phyloP scores from a whole-genome alignment of 2,329 filamentous ascomycete species.

The Colletotrichum acutatum region DNA sequence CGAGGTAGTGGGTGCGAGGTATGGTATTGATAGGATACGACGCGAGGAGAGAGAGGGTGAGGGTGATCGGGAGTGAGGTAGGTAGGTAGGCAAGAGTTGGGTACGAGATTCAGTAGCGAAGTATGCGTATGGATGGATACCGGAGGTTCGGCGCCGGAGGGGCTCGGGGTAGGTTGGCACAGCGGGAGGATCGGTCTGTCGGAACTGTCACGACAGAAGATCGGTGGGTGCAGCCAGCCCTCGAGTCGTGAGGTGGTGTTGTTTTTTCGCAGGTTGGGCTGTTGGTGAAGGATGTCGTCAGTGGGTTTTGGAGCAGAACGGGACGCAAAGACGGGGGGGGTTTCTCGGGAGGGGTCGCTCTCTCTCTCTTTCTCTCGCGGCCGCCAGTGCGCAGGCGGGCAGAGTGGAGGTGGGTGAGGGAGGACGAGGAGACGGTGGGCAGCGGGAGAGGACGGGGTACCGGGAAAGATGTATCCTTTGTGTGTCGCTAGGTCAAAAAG shows the following conservation, averaged over 20 bases:
- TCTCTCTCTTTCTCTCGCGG: constrained; percentile 7
- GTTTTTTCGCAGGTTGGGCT: constrained; percentile 29
- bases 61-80: not conserved
- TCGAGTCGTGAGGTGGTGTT: constrained; percentile 29
- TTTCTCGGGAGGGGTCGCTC: constrained; percentile 31
- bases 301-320: constrained; percentile 32
- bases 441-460: not conserved
- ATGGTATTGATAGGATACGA: not conserved
- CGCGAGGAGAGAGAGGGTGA: not conserved
- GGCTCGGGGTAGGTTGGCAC: constrained; percentile 27
- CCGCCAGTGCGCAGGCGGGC: constrained; percentile 4
- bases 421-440: not conserved
- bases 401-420: not conserved
- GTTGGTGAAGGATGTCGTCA: constrained; percentile 35
- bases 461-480: not conserved
- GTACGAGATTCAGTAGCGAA: not conserved
- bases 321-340: constrained; percentile 17
- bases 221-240: constrained; percentile 34
- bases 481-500: not conserved
- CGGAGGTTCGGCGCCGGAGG: constrained; percentile 28
- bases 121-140: constrained; percentile 10
- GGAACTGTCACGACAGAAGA: constrained; percentile 34
- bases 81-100: not conserved
- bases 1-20: not conserved
- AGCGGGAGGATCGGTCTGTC: constrained; percentile 31